Percentiles rank a stretch among this genome's conserved stretches.
Evolutionary conservation across 495 filamentous ascomycete species (phyloP).

Genomic region (Cetradonia linearis): DNA sequence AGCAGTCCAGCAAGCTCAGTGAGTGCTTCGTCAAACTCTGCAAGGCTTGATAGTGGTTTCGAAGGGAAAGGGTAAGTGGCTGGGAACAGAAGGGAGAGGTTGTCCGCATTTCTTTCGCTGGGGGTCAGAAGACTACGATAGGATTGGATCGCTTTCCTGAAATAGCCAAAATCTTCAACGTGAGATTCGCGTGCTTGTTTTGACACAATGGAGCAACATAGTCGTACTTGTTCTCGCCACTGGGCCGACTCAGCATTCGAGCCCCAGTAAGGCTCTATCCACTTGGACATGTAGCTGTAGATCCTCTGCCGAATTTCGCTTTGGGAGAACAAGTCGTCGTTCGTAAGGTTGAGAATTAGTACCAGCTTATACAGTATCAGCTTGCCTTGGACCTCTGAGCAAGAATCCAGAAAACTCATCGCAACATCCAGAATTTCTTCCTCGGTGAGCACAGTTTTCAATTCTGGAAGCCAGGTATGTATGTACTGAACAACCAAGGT

Average conservation of each 20-base stretch:
- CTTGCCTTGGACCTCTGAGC: slow-evolving; percentile 78
- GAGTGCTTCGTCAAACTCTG: slow-evolving; percentile 76
- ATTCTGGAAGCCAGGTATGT: slow-evolving; percentile 88
- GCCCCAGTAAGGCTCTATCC: slow-evolving; percentile 94
- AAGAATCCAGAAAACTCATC: slow-evolving; percentile 88
- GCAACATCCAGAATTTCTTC: slow-evolving; percentile 87
- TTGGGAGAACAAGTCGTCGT: slow-evolving; percentile 65
- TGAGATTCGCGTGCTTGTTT: slow-evolving; percentile 68
- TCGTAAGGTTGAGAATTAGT: slow-evolving; percentile 80
- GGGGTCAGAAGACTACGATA: slow-evolving; percentile 65
- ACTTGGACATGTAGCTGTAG: slow-evolving; percentile 72
- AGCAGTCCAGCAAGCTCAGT: slow-evolving; percentile 83
- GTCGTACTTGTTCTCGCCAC: slow-evolving; percentile 84
- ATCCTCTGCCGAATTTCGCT: slow-evolving; percentile 62
- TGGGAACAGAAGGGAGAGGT: slow-evolving; percentile 80
- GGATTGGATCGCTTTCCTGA: slow-evolving; percentile 82
- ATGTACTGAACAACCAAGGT: slow-evolving; percentile 95
- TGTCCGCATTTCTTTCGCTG: slow-evolving; percentile 52
- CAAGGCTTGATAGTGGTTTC: slow-evolving; percentile 49
- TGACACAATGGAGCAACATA: slow-evolving; percentile 84
- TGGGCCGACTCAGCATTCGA: slow-evolving; percentile 59
- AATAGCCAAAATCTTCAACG: slow-evolving; percentile 73
- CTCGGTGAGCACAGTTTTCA: slow-evolving; percentile 60
- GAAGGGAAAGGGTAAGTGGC: slow-evolving; percentile 81
- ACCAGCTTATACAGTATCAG: slow-evolving; percentile 89